phyloP scores from a whole-genome alignment of 164 flowering plant species.

The Chimonanthus praecox region DNA sequence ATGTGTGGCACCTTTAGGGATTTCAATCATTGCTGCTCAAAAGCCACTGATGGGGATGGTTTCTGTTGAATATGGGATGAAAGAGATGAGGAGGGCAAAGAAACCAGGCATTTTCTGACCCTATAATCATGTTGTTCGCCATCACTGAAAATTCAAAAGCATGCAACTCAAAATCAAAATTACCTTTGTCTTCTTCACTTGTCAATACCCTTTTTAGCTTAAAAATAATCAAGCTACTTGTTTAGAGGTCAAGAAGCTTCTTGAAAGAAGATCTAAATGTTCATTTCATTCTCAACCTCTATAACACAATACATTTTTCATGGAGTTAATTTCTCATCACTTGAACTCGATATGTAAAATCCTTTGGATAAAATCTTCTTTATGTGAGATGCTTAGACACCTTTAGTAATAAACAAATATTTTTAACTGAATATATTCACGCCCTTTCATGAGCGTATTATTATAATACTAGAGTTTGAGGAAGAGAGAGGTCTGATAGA shows the following conservation, averaged over 20 bases:
- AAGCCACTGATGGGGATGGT: slow-evolving; percentile 9
- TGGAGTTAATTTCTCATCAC: no score
- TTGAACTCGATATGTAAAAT: no score
- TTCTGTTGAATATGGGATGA: slow-evolving; percentile 15
- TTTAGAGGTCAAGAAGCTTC: no score
- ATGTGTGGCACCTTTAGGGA: slow-evolving; percentile 48
- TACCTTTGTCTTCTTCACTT: background rate
- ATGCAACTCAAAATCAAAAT: background rate
- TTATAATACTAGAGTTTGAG: no score
- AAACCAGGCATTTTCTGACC: slow-evolving; percentile 43
- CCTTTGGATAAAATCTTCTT: no score
- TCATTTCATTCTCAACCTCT: background rate
- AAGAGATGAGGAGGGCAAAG: slow-evolving; percentile 28
- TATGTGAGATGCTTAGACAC: no score
- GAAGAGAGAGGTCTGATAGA: no score
- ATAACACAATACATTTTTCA: background rate
- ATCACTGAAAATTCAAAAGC: slow-evolving; percentile 18
- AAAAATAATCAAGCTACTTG: background rate
- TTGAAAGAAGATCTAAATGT: no score
- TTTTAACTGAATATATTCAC: no score
- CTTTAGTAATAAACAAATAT: no score
- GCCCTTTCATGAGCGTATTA: no score
- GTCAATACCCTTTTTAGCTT: background rate
- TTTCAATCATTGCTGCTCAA: slow-evolving; percentile 45
- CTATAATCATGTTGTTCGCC: slow-evolving; percentile 74